These are phyloP conservation scores for Candida michaelii DNA, from an alignment of 805 yeast species.

Conservation along the genomic window DNA sequence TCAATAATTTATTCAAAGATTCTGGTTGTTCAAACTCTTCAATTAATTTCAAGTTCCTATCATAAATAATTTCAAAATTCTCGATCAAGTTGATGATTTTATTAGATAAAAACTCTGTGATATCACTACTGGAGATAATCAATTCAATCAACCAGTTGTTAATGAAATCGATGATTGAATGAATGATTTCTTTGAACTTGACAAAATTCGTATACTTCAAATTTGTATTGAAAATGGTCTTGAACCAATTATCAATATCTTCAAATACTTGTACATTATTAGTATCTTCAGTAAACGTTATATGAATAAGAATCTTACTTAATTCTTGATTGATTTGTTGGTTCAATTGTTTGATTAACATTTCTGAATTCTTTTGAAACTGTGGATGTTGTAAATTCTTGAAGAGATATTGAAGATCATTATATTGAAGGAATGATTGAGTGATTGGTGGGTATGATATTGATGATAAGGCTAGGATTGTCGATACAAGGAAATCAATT, in stretches of 20 bases:
- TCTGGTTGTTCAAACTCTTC: constrained; percentile 20
- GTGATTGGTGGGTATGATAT: constrained; percentile 32
- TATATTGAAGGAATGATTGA: constrained; percentile 34
- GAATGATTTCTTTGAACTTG: constrained; percentile 27
- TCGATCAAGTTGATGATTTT: constrained; percentile 30
- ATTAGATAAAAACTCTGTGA: constrained; percentile 35
- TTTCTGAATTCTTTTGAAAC: constrained; percentile 13
- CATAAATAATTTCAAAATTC: constrained; percentile 22
- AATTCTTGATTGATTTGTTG: constrained; percentile 9
- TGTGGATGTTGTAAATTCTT: constrained; percentile 13
- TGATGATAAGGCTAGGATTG: constrained; percentile 32
- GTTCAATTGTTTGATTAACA: constrained; percentile 7
- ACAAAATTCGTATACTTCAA: constrained; percentile 26
- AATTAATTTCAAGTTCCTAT: constrained; percentile 17
- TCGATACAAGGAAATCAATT: constrained; percentile 20
- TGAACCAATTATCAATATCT: constrained; percentile 20
- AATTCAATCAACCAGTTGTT: constrained; percentile 28
- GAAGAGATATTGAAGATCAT: constrained; percentile 32
- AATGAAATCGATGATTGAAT: constrained; percentile 27
- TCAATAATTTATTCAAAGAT: constrained; percentile 28
- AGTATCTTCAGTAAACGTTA: constrained; percentile 7
- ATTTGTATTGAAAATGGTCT: constrained; percentile 19
- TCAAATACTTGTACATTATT: constrained; percentile 9
- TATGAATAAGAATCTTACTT: constrained; percentile 9
- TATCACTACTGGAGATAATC: constrained; percentile 27